These are phyloP conservation scores for Chrysoporthe austroafricana DNA, from an alignment of 2,329 filamentous ascomycete species.

Conservation along the genomic window DNA sequence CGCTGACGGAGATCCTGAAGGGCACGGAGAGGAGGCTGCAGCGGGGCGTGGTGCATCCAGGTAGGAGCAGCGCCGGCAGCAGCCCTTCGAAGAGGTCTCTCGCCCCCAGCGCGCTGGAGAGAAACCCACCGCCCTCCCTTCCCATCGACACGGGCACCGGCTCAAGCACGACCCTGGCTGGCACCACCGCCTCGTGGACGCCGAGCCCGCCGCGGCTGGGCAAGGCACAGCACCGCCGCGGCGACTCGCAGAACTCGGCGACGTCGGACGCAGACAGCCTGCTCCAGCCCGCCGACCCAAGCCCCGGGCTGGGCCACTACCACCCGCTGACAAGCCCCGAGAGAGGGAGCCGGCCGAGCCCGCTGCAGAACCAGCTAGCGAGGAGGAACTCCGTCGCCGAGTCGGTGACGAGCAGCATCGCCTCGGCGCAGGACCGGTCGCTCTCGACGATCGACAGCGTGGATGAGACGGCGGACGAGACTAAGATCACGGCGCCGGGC, in stretches of 20 bases:
- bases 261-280: conserved; percentile 48
- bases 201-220: conserved; percentile 37
- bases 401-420: conserved; percentile 49
- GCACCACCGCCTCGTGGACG: conserved; percentile 30
- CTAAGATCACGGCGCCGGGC: conserved; percentile 14
- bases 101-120: conserved; percentile 22
- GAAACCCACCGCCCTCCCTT: conserved; percentile 35
- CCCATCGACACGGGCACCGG: conserved; percentile 6
- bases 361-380: conserved; percentile 16
- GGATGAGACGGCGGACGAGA: conserved; percentile 48
- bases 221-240: conserved; percentile 34
- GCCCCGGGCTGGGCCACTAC: conserved; percentile 40
- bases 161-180: conserved; percentile 18
- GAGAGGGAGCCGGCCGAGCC: conserved; percentile 29
- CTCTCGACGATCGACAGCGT: conserved; percentile 62
- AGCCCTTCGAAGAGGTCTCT: conserved; percentile 1
- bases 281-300: conserved; percentile 40
- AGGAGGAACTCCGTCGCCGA: conserved; percentile 25
- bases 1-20: conserved; percentile 54
- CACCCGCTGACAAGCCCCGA: conserved; percentile 49
- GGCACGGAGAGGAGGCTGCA: conserved; percentile 57
- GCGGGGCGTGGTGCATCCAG: conserved; percentile 30
- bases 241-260: conserved; percentile 40
- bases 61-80: background rate
- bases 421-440: conserved; percentile 43